Percentiles rank a stretch among this genome's conserved stretches.
phyloP scores from a whole-genome alignment of 2,329 filamentous ascomycete species.

The Ophiostoma ulmi region DNA sequence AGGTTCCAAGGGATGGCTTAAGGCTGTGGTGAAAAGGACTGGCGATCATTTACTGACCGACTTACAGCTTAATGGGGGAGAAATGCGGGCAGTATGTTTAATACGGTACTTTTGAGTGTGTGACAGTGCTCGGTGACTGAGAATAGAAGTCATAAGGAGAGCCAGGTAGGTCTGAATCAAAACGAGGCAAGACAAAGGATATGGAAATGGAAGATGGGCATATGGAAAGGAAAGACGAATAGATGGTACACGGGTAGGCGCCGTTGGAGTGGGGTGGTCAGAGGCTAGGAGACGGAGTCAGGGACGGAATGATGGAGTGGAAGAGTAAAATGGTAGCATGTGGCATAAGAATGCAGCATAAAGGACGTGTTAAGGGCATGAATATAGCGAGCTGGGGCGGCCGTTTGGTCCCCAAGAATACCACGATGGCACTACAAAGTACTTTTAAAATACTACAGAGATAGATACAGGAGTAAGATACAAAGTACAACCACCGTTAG shows the following conservation, averaged over 20 bases:
- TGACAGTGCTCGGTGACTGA: slow-evolving; percentile 3
- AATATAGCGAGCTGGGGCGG: slow-evolving; percentile 1
- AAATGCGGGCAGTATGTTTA: not conserved
- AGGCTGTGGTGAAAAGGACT: slow-evolving; percentile 2
- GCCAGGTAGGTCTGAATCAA: not conserved
- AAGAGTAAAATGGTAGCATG: not conserved
- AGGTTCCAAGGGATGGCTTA: not conserved
- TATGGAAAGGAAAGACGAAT: not conserved
- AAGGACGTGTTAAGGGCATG: not conserved
- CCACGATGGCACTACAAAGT: too few relatives aligned
- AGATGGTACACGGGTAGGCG: not conserved
- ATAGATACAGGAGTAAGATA: too few relatives aligned
- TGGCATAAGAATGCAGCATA: not conserved
- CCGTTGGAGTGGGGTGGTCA: not conserved
- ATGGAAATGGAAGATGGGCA: not conserved
- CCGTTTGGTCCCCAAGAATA: not conserved
- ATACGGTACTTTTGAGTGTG: not conserved
- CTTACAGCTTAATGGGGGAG: not conserved
- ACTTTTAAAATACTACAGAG: too few relatives aligned
- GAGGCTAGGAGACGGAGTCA: not conserved
- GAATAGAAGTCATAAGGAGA: not conserved
- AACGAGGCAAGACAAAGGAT: not conserved
- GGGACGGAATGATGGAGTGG: not conserved
- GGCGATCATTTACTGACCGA: not conserved
- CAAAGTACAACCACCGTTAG: too few relatives aligned